Evolutionary conservation across 2,329 filamentous ascomycete species (phyloP).

Genomic region (Aspergillus candidus): DNA sequence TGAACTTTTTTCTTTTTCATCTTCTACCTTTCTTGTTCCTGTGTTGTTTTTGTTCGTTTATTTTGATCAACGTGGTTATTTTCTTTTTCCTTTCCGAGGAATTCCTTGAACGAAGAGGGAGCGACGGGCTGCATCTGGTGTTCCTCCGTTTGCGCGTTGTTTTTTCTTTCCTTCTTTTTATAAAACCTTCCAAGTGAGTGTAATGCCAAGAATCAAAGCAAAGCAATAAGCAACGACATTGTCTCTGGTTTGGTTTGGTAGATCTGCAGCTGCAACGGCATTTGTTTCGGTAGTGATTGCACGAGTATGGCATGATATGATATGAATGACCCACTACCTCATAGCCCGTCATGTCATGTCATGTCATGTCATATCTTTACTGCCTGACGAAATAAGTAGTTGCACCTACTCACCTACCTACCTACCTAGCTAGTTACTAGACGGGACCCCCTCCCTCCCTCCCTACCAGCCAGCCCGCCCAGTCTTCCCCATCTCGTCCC

Average conservation of each 20-base stretch:
- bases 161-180: slow-evolving; percentile 12
- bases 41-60: slow-evolving; percentile 9
- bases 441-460: too few relatives aligned
- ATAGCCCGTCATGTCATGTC: too few relatives aligned
- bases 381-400: too few relatives aligned
- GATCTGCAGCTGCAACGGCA: too few relatives aligned
- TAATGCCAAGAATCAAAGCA: slow-evolving; percentile 18
- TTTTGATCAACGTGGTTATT: slow-evolving; percentile 6
- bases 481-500: too few relatives aligned
- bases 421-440: too few relatives aligned
- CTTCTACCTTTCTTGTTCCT: slow-evolving; percentile 9
- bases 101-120: slow-evolving; percentile 19
- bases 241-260: slow-evolving; percentile 5
- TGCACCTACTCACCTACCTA: too few relatives aligned
- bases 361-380: too few relatives aligned
- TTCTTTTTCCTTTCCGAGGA: slow-evolving; percentile 10
- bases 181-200: slow-evolving; percentile 22
- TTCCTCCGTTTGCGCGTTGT: slow-evolving; percentile 20
- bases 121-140: slow-evolving; percentile 26
- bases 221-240: slow-evolving; percentile 22
- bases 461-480: too few relatives aligned
- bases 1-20: slow-evolving; percentile 8
- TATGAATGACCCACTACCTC: too few relatives aligned
- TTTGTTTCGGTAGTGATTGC: too few relatives aligned
- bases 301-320: too few relatives aligned